phyloP scores from a whole-genome alignment of 805 yeast species.

The Candida railenensis region DNA sequence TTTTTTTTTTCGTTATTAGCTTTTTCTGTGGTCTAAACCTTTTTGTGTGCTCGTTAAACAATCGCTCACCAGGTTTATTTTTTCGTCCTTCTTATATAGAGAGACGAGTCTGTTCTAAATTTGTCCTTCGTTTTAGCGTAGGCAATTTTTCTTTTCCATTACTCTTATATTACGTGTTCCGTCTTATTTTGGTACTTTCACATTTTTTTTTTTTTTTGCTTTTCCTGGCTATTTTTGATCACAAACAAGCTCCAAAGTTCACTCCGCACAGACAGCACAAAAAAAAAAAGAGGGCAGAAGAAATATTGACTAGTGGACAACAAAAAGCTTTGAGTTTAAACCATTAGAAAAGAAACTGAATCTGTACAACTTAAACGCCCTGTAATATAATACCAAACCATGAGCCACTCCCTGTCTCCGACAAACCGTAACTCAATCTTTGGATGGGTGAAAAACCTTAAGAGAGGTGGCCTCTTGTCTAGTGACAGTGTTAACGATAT shows the following conservation, averaged over 20 bases:
- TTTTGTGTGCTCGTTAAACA: not conserved
- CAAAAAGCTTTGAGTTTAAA: too few relatives aligned
- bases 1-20: not conserved
- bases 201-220: not conserved
- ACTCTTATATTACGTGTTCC: not conserved
- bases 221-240: not conserved
- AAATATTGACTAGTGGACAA: not conserved
- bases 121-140: not conserved
- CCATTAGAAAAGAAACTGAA: too few relatives aligned
- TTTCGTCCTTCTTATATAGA: not conserved
- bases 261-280: not conserved
- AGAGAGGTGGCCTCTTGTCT: slow-evolving; percentile 33
- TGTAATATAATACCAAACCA: slow-evolving; percentile 8
- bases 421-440: slow-evolving; percentile 37
- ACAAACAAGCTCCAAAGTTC: not conserved
- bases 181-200: not conserved
- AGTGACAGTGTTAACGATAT: slow-evolving; percentile 40
- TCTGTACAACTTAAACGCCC: not conserved
- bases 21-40: not conserved
- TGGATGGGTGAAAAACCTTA: slow-evolving; percentile 47
- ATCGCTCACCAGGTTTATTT: not conserved
- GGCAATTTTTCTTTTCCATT: not conserved
- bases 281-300: not conserved
- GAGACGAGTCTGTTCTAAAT: not conserved
- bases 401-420: slow-evolving; percentile 40